Base-by-base conservation (phyloP, 2,329 filamentous ascomycete genomes). In the Geosmithia putterillii region DNA sequence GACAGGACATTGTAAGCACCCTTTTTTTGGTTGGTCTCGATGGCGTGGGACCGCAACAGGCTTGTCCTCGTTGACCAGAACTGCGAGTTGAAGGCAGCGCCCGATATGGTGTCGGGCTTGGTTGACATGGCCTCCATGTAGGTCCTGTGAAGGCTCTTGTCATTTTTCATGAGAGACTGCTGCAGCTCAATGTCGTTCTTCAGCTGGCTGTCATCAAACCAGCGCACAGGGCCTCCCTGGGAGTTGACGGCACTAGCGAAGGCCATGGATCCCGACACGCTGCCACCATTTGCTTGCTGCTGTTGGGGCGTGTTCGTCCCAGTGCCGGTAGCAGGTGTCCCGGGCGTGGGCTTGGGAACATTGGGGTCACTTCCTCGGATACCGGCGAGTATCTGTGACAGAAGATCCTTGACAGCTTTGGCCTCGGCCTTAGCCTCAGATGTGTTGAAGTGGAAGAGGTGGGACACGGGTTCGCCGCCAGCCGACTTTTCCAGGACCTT, bases 1-100 rank as follows among this genome's bases (percentile, higher is more conserved):
- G 92, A 89, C 17, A 98, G 70, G 7, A 96, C 89, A 53, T 98
- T 96, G 64, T 95, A 95, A 3, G 87, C 80, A 6, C 90, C 92
- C 50, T 85, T 83, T 52, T 81, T 83, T 65, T 98, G 94, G 46
- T 78, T 80, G 44, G 76, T 80, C 62, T 96, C 88, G 39, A 95
- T 92, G 2, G 88, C 89, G 64, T 95, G 86, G 0, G 90, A 84
- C 12, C 92, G 83, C 23, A 98, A 72, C 25, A 95, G 69, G 58
- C 87, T 87, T 40, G 89, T 76, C 39, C 94, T 76, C 2, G 87
- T 86, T 1, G 87, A 86, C 92, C 92, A 98, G 65, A 98, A 98
- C 59, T 95, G 90, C 1, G 79, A 71, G 51, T 90, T 88, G 61
- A 96, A 95, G 38, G 88, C 82, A 2, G 76, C 76, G 22, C 83